phyloP scores from a whole-genome alignment of 352 stramenopile species.

The Pythium phragmitis region DNA sequence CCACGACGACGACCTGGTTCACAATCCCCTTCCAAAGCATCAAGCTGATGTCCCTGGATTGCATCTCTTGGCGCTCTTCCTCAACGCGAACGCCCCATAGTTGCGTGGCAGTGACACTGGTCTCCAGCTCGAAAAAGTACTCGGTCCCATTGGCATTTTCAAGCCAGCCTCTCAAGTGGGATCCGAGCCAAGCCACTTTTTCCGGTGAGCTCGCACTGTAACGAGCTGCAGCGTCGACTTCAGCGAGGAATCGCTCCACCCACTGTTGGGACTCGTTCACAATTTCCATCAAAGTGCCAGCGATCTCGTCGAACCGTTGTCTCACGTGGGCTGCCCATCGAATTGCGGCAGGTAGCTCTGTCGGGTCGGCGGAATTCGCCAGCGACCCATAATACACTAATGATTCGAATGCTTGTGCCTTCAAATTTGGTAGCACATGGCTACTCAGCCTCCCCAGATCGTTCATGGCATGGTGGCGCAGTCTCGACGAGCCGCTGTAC shows the following conservation, averaged over 20 bases:
- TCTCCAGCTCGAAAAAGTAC: constrained; percentile 64
- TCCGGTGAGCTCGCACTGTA: constrained; percentile 14
- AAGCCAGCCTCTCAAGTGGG: constrained; percentile 54
- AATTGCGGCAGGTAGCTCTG: constrained; percentile 2
- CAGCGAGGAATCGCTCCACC: constrained; percentile 46
- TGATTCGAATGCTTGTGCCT: constrained; percentile 36
- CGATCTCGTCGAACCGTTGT: constrained; percentile 34
- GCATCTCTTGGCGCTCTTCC: constrained; percentile 21
- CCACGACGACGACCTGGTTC: constrained; percentile 45
- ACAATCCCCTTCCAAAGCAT: constrained; percentile 66
- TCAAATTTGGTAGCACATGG: constrained; percentile 42
- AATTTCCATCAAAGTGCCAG: constrained; percentile 36
- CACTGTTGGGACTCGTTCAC: constrained; percentile 54
- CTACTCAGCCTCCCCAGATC: constrained; percentile 41
- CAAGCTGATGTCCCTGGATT: constrained; percentile 32
- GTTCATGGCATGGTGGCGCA: constrained; percentile 34
- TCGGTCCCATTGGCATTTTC: constrained; percentile 46
- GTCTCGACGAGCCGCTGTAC: constrained; percentile 38
- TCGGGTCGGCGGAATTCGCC: constrained; percentile 2
- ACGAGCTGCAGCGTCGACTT: constrained; percentile 39
- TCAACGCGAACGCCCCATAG: constrained; percentile 19
- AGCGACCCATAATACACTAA: constrained; percentile 25
- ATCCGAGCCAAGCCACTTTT: constrained; percentile 31
- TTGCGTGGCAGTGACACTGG: constrained; percentile 16
- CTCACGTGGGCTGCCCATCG: constrained; percentile 20